phyloP scores from a whole-genome alignment of 352 stramenopile genomes.

The Phytophthora multivora region DNA sequence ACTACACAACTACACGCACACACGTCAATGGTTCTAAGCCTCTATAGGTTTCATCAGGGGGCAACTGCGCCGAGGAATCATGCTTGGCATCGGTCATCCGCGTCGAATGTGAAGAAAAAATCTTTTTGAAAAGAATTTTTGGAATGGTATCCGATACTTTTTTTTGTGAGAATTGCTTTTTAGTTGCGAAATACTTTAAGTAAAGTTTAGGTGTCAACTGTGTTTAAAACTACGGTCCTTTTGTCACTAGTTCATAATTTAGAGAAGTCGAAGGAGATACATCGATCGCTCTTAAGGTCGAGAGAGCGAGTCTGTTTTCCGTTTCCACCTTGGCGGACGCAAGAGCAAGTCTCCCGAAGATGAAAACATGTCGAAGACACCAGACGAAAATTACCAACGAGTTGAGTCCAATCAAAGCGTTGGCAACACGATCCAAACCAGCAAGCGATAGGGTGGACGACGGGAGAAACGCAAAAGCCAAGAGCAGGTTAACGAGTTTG shows the following conservation, averaged over 20 bases:
- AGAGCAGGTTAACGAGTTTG: conserved; percentile 52
- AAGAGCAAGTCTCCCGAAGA: conserved; percentile 40
- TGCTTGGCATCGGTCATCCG: too few relatives aligned
- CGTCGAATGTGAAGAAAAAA: too few relatives aligned
- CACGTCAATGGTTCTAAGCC: background rate
- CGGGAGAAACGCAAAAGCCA: conserved; percentile 55
- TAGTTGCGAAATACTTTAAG: too few relatives aligned
- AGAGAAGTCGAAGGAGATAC: background rate
- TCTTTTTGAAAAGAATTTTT: too few relatives aligned
- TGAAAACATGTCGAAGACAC: conserved; percentile 53
- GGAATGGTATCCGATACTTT: too few relatives aligned
- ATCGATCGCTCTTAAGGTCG: background rate
- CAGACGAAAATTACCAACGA: conserved; percentile 45
- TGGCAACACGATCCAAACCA: conserved; percentile 30
- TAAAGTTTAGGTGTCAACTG: too few relatives aligned
- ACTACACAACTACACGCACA: conserved; percentile 7
- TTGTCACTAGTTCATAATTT: conserved; percentile 4
- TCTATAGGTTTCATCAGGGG: background rate
- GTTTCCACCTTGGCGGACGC: conserved; percentile 21
- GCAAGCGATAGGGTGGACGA: conserved; percentile 30
- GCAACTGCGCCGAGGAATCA: too few relatives aligned
- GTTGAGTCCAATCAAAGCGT: conserved; percentile 56
- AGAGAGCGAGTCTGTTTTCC: background rate
- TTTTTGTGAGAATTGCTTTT: too few relatives aligned
- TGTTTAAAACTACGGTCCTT: background rate